Evolutionary conservation across 192 early-diverging fungal species (phyloP), one percentile per base, ranked within the genome.

Genomic region (Chytriomyces hyalinus): DNA sequence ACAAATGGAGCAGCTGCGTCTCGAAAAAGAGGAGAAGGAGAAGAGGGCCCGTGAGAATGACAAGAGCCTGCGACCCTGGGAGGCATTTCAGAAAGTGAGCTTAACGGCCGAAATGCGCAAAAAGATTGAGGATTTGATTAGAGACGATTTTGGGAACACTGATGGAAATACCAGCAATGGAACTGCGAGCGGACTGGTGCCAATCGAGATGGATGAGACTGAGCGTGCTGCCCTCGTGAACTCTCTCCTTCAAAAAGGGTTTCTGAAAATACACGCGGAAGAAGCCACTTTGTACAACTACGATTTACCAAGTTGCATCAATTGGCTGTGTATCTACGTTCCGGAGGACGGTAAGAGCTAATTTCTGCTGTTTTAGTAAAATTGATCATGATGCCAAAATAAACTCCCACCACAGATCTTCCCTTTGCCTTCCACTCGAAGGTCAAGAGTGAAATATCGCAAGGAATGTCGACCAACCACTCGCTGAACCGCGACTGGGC

Each of bases 321-420:
- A 97, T 67, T 97, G 96, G 96, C 87, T 97, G 53, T 92, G 92
- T 87, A 84, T 95, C 17, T 92, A 97, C 82, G 91, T 97, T 17
- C 94, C 96, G 10, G 96, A 97, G 71, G 93, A 94, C 80, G 96
- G 91, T 84, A 71, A 84, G 67, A 36, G 1, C 36, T 1, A 36
- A 4, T 36, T 57, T 57, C 53, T 20, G 11, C 45, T 46, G 11
- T 51, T 53, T 49, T 70, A 6, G 68, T 50, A 4, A 15, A 36
- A 11, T 65, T 20, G 13, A n/a, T 59, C 57, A 59, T n/a, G n/a
- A 57, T 57, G n/a, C n/a, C n/a, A n/a, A 59, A 36, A 36, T 36
- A 36, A 36, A 1, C 28, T 2, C 28, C 28, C 20, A 57, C 20
- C 53, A 5, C 53, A 57, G 68, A 75, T 51, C 49, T 75, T 20